phyloP scores from a whole-genome alignment of 2,329 filamentous ascomycete species.

The Pseudophaeomoniella oleicola region DNA sequence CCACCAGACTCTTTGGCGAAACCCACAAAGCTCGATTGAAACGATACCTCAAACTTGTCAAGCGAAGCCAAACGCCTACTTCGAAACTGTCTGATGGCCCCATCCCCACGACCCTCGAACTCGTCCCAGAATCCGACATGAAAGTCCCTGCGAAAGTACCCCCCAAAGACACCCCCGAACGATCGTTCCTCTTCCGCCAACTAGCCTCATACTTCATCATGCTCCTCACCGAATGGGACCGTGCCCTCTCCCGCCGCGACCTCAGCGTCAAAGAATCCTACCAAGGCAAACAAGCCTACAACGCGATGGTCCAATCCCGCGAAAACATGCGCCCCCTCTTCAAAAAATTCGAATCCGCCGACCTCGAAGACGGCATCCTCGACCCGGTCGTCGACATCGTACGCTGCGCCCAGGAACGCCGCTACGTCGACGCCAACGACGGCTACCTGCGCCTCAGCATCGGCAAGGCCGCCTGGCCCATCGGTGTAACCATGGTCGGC shows the following conservation, averaged over 20 bases:
- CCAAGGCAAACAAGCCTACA: slow-evolving; percentile 67
- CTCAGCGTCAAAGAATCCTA: slow-evolving; percentile 52
- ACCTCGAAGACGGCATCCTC: slow-evolving; percentile 65
- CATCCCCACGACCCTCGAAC: slow-evolving; percentile 69
- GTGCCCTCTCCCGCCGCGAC: slow-evolving; percentile 51
- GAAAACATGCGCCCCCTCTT: slow-evolving; percentile 85
- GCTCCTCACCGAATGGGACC: slow-evolving; percentile 78
- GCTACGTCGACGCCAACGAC: slow-evolving; percentile 94
- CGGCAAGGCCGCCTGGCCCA: slow-evolving; percentile 94
- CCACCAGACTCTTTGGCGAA: slow-evolving; percentile 68
- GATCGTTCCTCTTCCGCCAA: slow-evolving; percentile 67
- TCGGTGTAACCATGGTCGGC: slow-evolving; percentile 98
- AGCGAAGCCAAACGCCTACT: slow-evolving; percentile 22
- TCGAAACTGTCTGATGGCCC: slow-evolving; percentile 51
- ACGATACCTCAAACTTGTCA: slow-evolving; percentile 52
- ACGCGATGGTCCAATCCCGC: slow-evolving; percentile 72
- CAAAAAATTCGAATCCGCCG: slow-evolving; percentile 69
- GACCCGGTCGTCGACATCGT: slow-evolving; percentile 84
- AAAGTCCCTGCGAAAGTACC: slow-evolving; percentile 54
- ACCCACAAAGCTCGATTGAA: slow-evolving; percentile 52
- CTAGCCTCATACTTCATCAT: slow-evolving; percentile 92
- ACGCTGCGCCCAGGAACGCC: slow-evolving; percentile 70
- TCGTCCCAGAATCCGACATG: slow-evolving; percentile 78
- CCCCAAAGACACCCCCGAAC: slow-evolving; percentile 48
- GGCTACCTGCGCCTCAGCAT: slow-evolving; percentile 88